Evolutionary conservation across 768 basidiomycete species (phyloP), one percentile per base, ranked within the genome.

Genomic region (Tephrocybe rancida): DNA sequence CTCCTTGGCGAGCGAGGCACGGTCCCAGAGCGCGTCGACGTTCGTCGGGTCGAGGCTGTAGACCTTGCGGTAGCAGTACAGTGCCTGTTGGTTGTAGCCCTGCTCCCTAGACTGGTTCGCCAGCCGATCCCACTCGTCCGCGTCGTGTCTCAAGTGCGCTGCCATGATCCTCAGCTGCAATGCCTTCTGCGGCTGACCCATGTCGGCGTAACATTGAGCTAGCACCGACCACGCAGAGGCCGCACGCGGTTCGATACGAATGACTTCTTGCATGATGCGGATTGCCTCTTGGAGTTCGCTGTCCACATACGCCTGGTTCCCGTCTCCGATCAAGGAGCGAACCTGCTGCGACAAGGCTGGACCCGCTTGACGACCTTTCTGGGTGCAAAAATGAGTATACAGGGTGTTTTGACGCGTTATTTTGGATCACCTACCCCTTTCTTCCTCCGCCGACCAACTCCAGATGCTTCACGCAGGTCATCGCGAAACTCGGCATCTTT

Each of bases 1-100:
- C 58, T 90, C 85, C 60, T 87, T 87, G 1, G 92, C 87, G 11
- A 96, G 78, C 4, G 82, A 77, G 0, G 94, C 93, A 1, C 93
- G 83, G 60, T 98, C 95, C 92, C 92, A 97, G 14, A 93, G 78
- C 3, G 91, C 89, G 54, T 90, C 86, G 14, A 91, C 82, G 58
- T 98, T 95, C 7, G 79, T 77, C 1, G 91, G 89, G 64, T 96
- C 88, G 21, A 90, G 73, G 52, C 80, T 84, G 61, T 87, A 81
- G 1, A 90, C 83, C 64, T 97, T 95, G 0, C 88, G 79, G 65
- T 90, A 92, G 65, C 96, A 98, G 64, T 98, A 98, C 30, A 97
- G 67, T 2, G 93, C 92, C 68, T 98, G 94, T 54, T 94, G 89
- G 41, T 84, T 80, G 55, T 84, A 85, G 1, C 88, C 90, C 22